phyloP scores from a whole-genome alignment of 2,329 filamentous ascomycete genomes.

The Cladorrhinum sp. region DNA sequence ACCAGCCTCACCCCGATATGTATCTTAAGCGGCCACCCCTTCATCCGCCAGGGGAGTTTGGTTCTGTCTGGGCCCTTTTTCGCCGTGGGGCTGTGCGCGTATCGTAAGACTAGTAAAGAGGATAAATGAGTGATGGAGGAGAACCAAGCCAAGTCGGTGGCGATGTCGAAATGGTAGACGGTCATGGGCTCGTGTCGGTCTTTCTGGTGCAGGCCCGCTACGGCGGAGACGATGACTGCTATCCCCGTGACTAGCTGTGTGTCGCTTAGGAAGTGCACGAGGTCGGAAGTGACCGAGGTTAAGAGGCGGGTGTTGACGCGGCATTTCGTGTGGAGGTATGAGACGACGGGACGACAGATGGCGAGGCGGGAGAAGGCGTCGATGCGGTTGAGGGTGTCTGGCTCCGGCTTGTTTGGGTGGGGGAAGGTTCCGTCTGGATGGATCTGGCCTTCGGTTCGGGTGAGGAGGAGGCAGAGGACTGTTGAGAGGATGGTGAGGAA shows the following conservation, averaged over 20 bases:
- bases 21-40: not conserved
- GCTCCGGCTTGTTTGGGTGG: not conserved
- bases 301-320: not conserved
- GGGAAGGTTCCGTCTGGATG: not conserved
- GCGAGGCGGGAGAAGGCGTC: not conserved
- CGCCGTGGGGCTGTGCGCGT: not conserved
- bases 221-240: conserved; percentile 19
- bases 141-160: conserved; percentile 29
- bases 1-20: not conserved
- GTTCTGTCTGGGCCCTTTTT: not conserved
- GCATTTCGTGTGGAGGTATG: not conserved
- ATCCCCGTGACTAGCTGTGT: conserved; percentile 28
- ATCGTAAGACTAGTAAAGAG: conserved; percentile 19
- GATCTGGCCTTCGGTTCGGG: not conserved
- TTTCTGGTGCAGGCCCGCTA: conserved; percentile 15
- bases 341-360: not conserved
- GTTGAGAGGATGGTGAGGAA: conserved; percentile 2
- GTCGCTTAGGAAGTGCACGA: conserved; percentile 26
- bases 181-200: conserved; percentile 19
- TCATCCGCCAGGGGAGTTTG: not conserved
- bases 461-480: conserved; percentile 4
- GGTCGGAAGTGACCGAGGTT: conserved; percentile 17
- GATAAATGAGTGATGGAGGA: conserved; percentile 25
- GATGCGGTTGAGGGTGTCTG: not conserved
- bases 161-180: conserved; percentile 27